Base-by-base conservation (phyloP, 495 filamentous ascomycete genomes). In the Immersiella caudata region DNA sequence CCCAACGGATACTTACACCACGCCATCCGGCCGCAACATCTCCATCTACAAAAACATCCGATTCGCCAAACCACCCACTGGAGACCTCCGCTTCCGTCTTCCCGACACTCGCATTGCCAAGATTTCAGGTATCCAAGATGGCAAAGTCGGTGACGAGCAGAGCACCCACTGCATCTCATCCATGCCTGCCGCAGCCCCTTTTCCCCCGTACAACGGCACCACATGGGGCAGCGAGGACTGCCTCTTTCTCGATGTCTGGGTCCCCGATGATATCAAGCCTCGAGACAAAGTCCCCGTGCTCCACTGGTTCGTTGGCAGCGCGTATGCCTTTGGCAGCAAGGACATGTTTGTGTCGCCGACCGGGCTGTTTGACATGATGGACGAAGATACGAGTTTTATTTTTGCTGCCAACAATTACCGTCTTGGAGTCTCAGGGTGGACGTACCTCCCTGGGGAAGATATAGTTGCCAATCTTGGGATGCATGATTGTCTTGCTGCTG, bases 1-100 rank as follows among this genome's bases (percentile, higher is more conserved):
- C 11, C 65, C 65, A 22, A 62, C 58, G 4, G 36, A 52, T 12
- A 12, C 58, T 6, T 24, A 61, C 27, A 67, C 58, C 12, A 67
- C 65, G 20, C 26, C 57, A 16, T 67, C 65, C 11, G 65, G 65
- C 18, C 57, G 21, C 9, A 24, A 29, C 8, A 51, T 67, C 5
- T 21, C 65, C 20, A 21, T 67, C 16, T 67, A 67, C 58, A 67
- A 67, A 21, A 67, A 67, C 51, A 67, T 67, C 29, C 65, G 65
- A 12, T 67, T 67, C 14, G 65, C 65, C 58, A 67, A 67, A 5
- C 14, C 65, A 20, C 24, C 65, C 4, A 67, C 29, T 14, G 58
- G 58, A 26, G 27, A 56, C 58, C 57, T 57, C 22, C 65, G 65
- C 16, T 67, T 67, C 49, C 57, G 65, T 1, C 49, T 5, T 14